Evolutionary conservation across 2,329 filamentous ascomycete species (phyloP).

Genomic region (Pseudogymnoascus sp.): DNA sequence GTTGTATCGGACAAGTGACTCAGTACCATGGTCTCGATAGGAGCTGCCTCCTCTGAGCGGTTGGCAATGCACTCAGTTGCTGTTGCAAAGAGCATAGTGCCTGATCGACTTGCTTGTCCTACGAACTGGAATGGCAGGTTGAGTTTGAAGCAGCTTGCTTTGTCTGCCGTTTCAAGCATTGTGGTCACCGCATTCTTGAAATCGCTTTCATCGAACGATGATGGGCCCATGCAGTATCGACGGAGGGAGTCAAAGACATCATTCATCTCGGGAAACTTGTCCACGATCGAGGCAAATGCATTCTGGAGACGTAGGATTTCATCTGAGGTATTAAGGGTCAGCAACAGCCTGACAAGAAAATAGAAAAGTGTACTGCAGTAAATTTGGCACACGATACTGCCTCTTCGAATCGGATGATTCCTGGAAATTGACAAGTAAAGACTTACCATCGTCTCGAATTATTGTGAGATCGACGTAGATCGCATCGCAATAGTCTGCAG

Average conservation of each 20-base stretch:
- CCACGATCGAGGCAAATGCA: constrained; percentile 35
- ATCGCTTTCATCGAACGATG: constrained; percentile 42
- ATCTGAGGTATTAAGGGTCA: constrained; percentile 27
- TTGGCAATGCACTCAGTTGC: constrained; percentile 40
- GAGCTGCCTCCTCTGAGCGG: constrained; percentile 36
- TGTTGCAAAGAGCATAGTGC: constrained; percentile 45
- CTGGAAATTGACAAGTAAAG: neutral
- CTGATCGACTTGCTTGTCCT: constrained; percentile 36
- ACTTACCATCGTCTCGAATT: constrained; percentile 42
- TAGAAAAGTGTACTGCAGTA: neutral
- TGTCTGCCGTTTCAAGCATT: constrained; percentile 37
- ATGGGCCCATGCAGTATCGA: constrained; percentile 40
- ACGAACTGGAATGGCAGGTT: constrained; percentile 45
- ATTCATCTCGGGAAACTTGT: constrained; percentile 35
- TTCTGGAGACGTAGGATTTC: constrained; percentile 41
- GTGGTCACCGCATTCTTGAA: constrained; percentile 35
- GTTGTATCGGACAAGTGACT: constrained; percentile 43
- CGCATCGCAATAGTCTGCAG: constrained; percentile 41
- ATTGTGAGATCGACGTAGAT: constrained; percentile 46
- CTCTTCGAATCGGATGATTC: neutral
- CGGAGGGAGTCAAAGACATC: constrained; percentile 37
- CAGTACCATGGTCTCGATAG: constrained; percentile 39
- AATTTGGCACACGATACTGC: neutral
- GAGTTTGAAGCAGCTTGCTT: constrained; percentile 37
- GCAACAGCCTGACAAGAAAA: too few relatives aligned